Evolutionary conservation across 2,329 filamentous ascomycete genomes (phyloP).

Genomic region (Bipolaris victoriae): DNA sequence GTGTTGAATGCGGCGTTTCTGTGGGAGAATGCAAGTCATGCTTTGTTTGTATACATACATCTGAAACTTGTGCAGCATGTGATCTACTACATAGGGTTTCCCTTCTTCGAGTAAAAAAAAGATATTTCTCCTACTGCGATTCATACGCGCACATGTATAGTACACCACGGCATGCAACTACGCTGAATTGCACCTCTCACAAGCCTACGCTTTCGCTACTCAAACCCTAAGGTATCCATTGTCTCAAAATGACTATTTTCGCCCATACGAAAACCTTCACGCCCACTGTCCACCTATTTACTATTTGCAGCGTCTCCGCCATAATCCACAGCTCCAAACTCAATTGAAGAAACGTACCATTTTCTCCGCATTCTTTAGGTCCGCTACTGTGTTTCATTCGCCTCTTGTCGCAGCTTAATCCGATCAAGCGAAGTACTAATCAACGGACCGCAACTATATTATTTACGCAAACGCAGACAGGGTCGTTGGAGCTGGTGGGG

Average conservation of each 20-base stretch:
- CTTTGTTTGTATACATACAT: neutral
- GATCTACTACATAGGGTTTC: too few relatives aligned
- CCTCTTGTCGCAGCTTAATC: neutral
- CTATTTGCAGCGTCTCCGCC: conserved; percentile 32
- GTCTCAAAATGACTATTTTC: conserved; percentile 37
- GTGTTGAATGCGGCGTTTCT: too few relatives aligned
- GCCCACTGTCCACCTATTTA: conserved; percentile 28
- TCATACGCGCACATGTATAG: conserved; percentile 13
- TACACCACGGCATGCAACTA: too few relatives aligned
- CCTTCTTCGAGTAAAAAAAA: too few relatives aligned
- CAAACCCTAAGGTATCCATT: conserved; percentile 31
- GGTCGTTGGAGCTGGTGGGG: conserved; percentile 29
- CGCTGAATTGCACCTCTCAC: conserved; percentile 16
- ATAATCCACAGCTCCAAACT: conserved; percentile 2
- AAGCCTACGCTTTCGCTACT: conserved; percentile 33
- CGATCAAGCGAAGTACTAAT: conserved; percentile 14
- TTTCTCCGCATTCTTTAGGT: conserved; percentile 3
- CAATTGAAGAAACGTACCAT: neutral
- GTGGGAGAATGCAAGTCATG: too few relatives aligned
- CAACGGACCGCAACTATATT: conserved; percentile 44
- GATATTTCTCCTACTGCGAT: neutral
- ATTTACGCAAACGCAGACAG: conserved; percentile 33
- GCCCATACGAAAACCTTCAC: conserved; percentile 25
- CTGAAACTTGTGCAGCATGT: neutral
- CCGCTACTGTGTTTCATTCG: neutral